Evolutionary conservation across 345 rosid species (phyloP).

Genomic region (Bruguiera parviflora): DNA sequence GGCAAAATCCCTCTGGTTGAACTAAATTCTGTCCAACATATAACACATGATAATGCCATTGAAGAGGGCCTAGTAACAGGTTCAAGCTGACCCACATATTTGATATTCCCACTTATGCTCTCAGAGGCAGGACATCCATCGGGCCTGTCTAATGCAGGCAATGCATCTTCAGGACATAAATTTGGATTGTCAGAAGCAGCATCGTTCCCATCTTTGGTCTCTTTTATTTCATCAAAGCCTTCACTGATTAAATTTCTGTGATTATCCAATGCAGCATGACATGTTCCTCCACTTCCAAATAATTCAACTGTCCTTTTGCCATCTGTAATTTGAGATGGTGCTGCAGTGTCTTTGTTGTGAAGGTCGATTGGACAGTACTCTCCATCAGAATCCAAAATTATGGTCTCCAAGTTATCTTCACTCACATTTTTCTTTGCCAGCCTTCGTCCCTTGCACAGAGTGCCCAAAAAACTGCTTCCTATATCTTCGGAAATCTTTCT

Average conservation of each 20-base stretch:
- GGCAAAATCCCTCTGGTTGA: constrained; percentile 81
- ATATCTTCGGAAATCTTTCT: constrained; percentile 21
- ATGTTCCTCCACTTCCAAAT: constrained; percentile 39
- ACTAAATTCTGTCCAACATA: constrained; percentile 90
- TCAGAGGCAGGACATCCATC: constrained; percentile 22
- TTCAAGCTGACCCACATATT: constrained; percentile 25
- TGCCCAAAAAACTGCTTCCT: constrained; percentile 28
- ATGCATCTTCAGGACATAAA: constrained; percentile 18
- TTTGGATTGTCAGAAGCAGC: constrained; percentile 16
- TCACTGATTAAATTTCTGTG: constrained; percentile 23
- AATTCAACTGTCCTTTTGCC: constrained; percentile 13
- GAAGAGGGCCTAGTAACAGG: constrained; percentile 28
- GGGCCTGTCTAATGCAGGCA: constrained; percentile 10
- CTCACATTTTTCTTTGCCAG: constrained; percentile 39
- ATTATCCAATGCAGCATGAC: constrained; percentile 19
- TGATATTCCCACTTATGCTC: constrained; percentile 20
- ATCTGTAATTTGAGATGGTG: constrained; percentile 17
- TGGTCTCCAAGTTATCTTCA: constrained; percentile 28
- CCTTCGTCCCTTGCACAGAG: constrained; percentile 44
- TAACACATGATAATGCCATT: constrained; percentile 69
- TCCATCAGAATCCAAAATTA: constrained; percentile 41
- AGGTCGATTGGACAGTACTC: constrained; percentile 28
- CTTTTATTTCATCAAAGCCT: constrained; percentile 40
- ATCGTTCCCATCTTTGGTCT: constrained; percentile 26
- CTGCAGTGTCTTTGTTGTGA: background rate